Base-by-base conservation (phyloP, 176 grass and related monocot genomes). In the Carex cristatella region DNA sequence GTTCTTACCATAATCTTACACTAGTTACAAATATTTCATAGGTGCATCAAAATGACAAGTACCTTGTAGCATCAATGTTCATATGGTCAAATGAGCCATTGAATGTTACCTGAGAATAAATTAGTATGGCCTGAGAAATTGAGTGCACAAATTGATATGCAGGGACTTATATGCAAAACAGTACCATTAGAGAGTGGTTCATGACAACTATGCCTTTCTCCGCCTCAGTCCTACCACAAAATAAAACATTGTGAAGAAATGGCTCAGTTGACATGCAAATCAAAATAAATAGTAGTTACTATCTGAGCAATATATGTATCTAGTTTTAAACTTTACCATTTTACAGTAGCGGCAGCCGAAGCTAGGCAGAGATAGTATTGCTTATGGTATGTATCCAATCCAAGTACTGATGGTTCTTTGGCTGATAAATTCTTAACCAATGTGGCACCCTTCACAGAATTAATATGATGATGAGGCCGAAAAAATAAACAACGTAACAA, bases 341-440 rank as follows among this genome's bases (percentile, higher is more conserved):
- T 98, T 79, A 98, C 88, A 77, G 92, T 94, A 85, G 93, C 95
- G 65, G 92, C 87, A 57, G 84, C 91, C 65, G 92, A 87, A 71
- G 95, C 95, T 83, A 98, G 87, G 85, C 95, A 94, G 66, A 94
- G 91, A 91, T 98, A 98, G 74, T 98, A 98, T 81, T 94, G 93
- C 82, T 98, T 98, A 83, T 87, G 89, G 49, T 93, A 98, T 88
- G 84, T 90, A 87, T 91, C 91, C 82, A 98, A 93, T 89, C 95
- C 89, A 86, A 98, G 89, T 15, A 87, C 86, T 85, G 95, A 98
- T 85, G 93, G 89, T 60, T 94, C 95, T 84, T 90, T 94, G 81
- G 91, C 93, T 84, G 95, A 92, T 85, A 98, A 80, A 89, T 90
- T 93, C 81, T 93, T 94, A 38, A 98, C 89, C 83, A 94, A 75